Conservation (phyloP, 2,329 filamentous ascomycete genomes). For the Leptographium wingfieldii region DNA sequence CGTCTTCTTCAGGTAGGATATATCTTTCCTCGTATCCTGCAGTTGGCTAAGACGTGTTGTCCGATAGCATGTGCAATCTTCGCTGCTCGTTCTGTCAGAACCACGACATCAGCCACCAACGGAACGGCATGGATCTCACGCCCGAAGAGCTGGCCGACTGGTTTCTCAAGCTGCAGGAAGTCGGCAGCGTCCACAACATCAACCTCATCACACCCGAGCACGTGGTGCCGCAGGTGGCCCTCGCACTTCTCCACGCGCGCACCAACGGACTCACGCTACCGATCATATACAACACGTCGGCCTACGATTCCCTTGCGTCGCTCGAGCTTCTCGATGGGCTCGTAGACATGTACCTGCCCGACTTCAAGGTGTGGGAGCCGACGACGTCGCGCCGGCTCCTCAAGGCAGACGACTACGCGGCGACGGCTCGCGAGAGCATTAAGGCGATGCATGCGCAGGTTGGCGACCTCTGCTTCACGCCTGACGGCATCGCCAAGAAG, state of each 20-base stretch:
- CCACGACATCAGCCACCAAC: constrained; percentile 69
- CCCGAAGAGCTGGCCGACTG: constrained; percentile 66
- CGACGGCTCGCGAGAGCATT: constrained; percentile 62
- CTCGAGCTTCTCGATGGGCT: constrained; percentile 63
- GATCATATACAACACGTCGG: constrained; percentile 75
- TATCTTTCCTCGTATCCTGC: neutral
- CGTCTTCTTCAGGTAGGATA: constrained; percentile 61
- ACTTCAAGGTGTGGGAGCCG: constrained; percentile 72
- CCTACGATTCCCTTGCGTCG: constrained; percentile 64
- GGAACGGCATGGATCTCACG: constrained; percentile 67
- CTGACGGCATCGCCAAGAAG: constrained; percentile 67
- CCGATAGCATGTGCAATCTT: constrained; percentile 41
- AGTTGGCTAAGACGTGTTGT: neutral
- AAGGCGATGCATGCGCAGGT: constrained; percentile 72
- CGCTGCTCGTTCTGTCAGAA: constrained; percentile 72
- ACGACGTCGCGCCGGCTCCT: constrained; percentile 56
- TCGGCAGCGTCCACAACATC: constrained; percentile 79
- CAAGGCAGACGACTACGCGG: constrained; percentile 66
- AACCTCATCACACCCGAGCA: constrained; percentile 81
- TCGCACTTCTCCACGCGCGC: constrained; percentile 61
- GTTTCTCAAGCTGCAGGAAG: constrained; percentile 70
- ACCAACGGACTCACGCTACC: constrained; percentile 58
- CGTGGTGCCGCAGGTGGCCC: constrained; percentile 69
- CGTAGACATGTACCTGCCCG: constrained; percentile 76
- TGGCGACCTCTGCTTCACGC: constrained; percentile 70